Conservation (phyloP, 192 early-diverging fungal genomes). For the Entomortierella parvispora region DNA sequence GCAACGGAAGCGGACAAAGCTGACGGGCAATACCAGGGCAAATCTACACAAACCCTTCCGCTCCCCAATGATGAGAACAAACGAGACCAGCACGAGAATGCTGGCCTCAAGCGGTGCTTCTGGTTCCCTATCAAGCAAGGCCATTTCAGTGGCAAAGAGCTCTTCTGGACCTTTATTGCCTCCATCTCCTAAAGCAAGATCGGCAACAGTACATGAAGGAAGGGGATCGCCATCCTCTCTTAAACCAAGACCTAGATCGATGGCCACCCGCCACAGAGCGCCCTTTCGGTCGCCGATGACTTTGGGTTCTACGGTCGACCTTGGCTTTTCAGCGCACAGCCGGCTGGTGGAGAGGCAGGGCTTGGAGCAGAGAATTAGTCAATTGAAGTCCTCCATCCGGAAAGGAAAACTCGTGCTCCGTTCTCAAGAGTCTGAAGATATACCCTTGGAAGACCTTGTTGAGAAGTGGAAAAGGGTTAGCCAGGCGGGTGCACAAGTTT, state of each 20-base stretch:
- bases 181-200: too few relatives aligned
- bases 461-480: constrained; percentile 35
- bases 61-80: constrained; percentile 3
- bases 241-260: neutral
- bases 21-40: neutral
- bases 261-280: too few relatives aligned
- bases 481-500: constrained; percentile 22
- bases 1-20: constrained; percentile 1
- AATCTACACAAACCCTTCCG: constrained; percentile 29
- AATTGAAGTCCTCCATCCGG: constrained; percentile 30
- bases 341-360: constrained; percentile 12
- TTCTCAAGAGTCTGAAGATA: constrained; percentile 20
- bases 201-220: too few relatives aligned
- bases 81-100: too few relatives aligned
- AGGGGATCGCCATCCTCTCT: neutral
- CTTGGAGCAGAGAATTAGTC: constrained; percentile 9
- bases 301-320: neutral
- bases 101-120: too few relatives aligned
- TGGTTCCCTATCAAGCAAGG: too few relatives aligned
- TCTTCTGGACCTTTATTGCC: too few relatives aligned
- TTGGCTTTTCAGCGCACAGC: neutral
- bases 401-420: constrained; percentile 23
- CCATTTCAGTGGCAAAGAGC: too few relatives aligned
- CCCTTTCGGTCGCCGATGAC: constrained; percentile 20
- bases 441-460: constrained; percentile 23